A percentile compares a stretch with the other conserved stretches of the same genome.
These are phyloP conservation scores for Tuber magnatum DNA, from an alignment of 495 filamentous ascomycete genomes.

Conservation along the genomic window DNA sequence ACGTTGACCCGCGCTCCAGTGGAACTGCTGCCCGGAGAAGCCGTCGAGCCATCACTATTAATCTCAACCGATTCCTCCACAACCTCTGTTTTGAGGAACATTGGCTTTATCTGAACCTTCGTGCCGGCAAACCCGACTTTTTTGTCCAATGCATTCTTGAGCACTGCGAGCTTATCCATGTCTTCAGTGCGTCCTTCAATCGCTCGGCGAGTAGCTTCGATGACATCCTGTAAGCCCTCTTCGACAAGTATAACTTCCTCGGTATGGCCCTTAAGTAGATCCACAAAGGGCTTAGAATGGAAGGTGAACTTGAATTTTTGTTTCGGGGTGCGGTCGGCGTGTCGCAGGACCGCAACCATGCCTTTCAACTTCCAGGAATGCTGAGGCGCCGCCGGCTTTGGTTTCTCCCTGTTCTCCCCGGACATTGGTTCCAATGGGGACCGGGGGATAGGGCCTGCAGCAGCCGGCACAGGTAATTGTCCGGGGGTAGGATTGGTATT, in stretches of 20 bases:
- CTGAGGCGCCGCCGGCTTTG: constrained; percentile 79
- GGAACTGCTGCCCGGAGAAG: background rate
- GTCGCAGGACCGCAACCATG: constrained; percentile 92
- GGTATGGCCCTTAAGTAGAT: constrained; percentile 84
- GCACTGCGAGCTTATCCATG: constrained; percentile 68
- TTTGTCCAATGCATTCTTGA: constrained; percentile 77
- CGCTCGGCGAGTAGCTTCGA: constrained; percentile 72
- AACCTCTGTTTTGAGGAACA: constrained; percentile 78
- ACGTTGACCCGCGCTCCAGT: constrained; percentile 15
- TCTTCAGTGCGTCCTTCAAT: constrained; percentile 74
- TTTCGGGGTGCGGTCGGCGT: constrained; percentile 95
- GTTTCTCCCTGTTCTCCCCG: constrained; percentile 43
- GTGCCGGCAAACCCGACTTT: constrained; percentile 92
- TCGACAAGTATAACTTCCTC: constrained; percentile 94
- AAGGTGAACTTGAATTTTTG: constrained; percentile 99
- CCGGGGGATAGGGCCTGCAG: constrained; percentile 36
- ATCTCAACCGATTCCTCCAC: constrained; percentile 44
- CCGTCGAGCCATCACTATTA: constrained; percentile 2
- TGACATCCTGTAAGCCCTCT: constrained; percentile 79
- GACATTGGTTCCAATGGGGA: constrained; percentile 39
- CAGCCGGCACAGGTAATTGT: constrained; percentile 23
- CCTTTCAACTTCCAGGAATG: constrained; percentile 97
- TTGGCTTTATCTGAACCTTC: constrained; percentile 97
- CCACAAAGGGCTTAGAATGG: constrained; percentile 90
- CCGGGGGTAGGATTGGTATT: constrained; percentile 40